Base-by-base conservation (phyloP, 1,284 basidiomycete species). In the Cryptococcus floricola region DNA sequence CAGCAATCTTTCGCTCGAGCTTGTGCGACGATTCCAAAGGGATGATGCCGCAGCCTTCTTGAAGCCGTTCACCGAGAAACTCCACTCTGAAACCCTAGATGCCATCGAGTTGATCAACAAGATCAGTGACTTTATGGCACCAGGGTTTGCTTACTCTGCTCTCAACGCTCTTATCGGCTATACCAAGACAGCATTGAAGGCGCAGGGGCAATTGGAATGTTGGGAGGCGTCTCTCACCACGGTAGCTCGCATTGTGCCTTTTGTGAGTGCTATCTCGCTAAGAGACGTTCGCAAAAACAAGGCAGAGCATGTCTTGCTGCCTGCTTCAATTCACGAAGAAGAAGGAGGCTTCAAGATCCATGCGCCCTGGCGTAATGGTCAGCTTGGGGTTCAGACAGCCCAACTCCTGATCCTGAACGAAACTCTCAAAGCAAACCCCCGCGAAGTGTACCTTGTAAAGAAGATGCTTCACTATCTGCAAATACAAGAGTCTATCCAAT, bases 221-320 rank as follows among this genome's bases (percentile, higher is more conserved):
- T 87, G 85, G 67, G 82, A 84, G 3, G 77, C 80, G 37, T 77
- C 80, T 6, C 73, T 86, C 6, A 82, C 86, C 0, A 74, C 85
- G 8, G 75, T 89, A 38, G 79, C 86, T 0, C 80, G 80, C 25
- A 74, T 89, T 2, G 79, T 81, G 5, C 78, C 80, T 0, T 83
- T 85, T 71, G 87, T 89, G 58, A 85, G 82, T 64, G 85, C 85
- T 18, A 80, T 89, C 76, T 86, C 87, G 1, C 80, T 88, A 39
- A 82, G 86, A 18, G 88, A 89, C 60, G 81, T 91, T 50, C 81
- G 86, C 34, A 83, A 87, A 57, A 83, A 85, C 18, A 90, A 90
- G 68, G 78, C 88, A 10, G 88, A 91, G 61, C 72, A 80, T 39
- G 81, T 88, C 54, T 77, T 90, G 41, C 80, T 89, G 28, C 88